Evolutionary conservation across 208 protist species (phyloP), one percentile per base, ranked within the genome.

Genomic region (Borovskyia barvae): DNA sequence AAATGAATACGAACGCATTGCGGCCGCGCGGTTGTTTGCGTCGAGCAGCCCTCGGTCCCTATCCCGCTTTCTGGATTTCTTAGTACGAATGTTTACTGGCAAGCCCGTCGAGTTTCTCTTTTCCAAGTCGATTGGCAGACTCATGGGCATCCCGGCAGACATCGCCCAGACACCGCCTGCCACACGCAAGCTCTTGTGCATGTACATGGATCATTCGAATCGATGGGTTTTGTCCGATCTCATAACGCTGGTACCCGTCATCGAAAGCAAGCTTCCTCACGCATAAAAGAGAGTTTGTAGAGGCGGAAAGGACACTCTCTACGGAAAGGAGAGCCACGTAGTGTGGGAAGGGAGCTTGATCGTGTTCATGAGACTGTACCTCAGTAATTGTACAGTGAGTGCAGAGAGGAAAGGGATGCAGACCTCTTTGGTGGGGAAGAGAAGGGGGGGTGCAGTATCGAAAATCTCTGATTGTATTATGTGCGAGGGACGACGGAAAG

Each of bases 1-100:
- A 25, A 84, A 59, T 66, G 87, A 90, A 37, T 87, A 88, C 57
- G 80, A 93, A 72, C 77, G 77, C 39, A 80, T 87, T n/a, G 83
- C 78, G 14, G 69, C 71, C 15, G 80, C 87, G 48, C 74, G 83
- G 14, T 49, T 90, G 9, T 86, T 87, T 47, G 80, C 87, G 17
- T 65, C 72, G 24, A 73, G 76, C 50, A 82, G 71, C 22, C 77
- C 80, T 2, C 62, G 58, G 33, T 37, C 61, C 12, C 26, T 88
- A 11, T 68, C 76, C 14, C 43, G 35, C 36, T 58, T 69, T 22
- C 29, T 93, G 4, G 87, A 93, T 45, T 85, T 88, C 43, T 12
- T 93, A 14, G 73, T 72, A 70, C 78, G 81, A 15, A 85, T 90
- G 71, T 71, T 88, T 48, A 88, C 78, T 1, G 77, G 82, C 1